Evolutionary conservation across 768 basidiomycete species (phyloP).

Genomic region (Kwoniella newhampshirensis): DNA sequence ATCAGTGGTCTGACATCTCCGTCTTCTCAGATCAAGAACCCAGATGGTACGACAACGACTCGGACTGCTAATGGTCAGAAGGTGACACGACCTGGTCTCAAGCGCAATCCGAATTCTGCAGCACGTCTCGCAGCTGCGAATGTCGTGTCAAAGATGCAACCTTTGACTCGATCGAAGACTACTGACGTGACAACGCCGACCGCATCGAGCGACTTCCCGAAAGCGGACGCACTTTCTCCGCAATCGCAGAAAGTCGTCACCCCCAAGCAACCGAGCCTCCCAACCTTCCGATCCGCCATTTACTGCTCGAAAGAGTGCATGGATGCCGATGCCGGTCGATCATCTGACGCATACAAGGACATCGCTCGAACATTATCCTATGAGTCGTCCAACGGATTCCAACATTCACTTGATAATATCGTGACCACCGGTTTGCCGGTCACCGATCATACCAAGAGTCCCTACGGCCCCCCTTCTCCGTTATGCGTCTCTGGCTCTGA

Average conservation of each 20-base stretch:
- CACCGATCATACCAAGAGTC: constrained; percentile 17
- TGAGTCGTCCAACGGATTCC: constrained; percentile 21
- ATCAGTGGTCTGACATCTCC: neutral
- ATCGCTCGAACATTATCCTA: constrained; percentile 30
- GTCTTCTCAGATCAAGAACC: constrained; percentile 33
- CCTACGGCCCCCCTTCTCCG: constrained; percentile 42
- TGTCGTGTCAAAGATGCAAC: constrained; percentile 26
- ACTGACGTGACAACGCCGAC: constrained; percentile 13
- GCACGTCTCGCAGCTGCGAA: constrained; percentile 38
- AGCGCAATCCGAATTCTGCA: constrained; percentile 35
- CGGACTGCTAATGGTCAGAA: constrained; percentile 41
- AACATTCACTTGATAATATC: constrained; percentile 14
- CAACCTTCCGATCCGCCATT: constrained; percentile 34
- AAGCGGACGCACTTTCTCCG: neutral
- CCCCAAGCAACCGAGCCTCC: neutral
- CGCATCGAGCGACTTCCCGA: constrained; percentile 1
- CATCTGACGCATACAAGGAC: constrained; percentile 29
- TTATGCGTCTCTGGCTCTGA: constrained; percentile 43
- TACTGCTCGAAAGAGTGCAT: constrained; percentile 45
- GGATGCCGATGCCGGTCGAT: constrained; percentile 32
- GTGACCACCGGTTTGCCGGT: constrained; percentile 20
- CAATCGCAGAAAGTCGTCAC: constrained; percentile 12
- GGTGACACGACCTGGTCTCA: constrained; percentile 36
- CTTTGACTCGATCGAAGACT: constrained; percentile 37
- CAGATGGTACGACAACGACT: constrained; percentile 45